Evolutionary conservation across 2,329 filamentous ascomycete genomes (phyloP), one percentile per base, ranked within the genome.

Genomic region (Fusarium oxysporum): DNA sequence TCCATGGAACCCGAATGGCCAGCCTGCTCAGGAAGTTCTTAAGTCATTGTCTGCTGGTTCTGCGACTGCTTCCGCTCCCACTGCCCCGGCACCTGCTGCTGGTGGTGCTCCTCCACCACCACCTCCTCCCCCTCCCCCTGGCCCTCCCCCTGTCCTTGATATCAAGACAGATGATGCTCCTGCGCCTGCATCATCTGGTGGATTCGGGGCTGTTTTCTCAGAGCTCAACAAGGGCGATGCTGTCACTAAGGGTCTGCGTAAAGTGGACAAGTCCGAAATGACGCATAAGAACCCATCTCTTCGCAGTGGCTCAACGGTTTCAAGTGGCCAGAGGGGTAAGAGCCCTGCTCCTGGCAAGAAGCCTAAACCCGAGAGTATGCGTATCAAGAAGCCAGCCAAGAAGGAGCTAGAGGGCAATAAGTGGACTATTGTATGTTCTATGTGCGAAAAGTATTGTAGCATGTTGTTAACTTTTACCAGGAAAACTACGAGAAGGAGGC

Each of bases 221-320:
- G 93, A 98, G 74, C 86, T 99, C 59, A 98, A 98, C 84, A 92
- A 92, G 81, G 96, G 96, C 64, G 91, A 93, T 68, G 87, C 90
- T n/a, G 93, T 99, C 67, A 99, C 96, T 8, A 91, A 93, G 74
- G 92, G 93, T 37, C 87, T 99, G 40, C 92, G 93, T 75, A 99
- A 98, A 86, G 96, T 99, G 55, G 96, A 98, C 84, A 92, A 92
- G 80, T 96, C 93, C 60, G 88, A 98, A 82, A 98, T 98, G 96
- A 99, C 96, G 68, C 96, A 99, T 85, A 98, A 98, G 86, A 99
- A 99, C 83, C 96, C 96, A 19, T 90, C 91, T 14, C 86, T 99
- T 65, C 92, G 96, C 71, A 89, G 93, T 30, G 86, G 86, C 68
- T 92, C 93, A 17, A 88, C 90, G 4, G 93, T 96, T 6, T 87